Percentiles rank a stretch among this genome's conserved stretches.
Conservation (phyloP, 2,329 filamentous ascomycete species). For the Fusarium keratoplasticum region DNA sequence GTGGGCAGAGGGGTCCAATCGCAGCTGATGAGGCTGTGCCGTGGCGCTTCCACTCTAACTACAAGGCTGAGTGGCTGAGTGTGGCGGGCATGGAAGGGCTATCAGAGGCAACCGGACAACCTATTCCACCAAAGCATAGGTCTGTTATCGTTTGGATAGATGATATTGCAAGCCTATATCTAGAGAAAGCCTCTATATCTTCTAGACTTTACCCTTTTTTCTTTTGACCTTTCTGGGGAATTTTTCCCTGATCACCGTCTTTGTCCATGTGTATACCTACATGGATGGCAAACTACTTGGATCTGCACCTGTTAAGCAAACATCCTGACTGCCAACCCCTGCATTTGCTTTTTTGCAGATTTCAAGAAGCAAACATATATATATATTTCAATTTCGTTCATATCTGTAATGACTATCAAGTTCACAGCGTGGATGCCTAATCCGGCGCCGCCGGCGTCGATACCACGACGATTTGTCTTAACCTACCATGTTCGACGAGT, state of each 20-base stretch:
- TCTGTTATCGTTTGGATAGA: background rate
- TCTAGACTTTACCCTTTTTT: too few species aligned
- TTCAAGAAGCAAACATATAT: background rate
- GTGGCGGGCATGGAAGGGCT: background rate
- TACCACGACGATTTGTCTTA: background rate
- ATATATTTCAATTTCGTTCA: background rate
- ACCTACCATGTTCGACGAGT: background rate
- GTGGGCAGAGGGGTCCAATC: conserved; percentile 6
- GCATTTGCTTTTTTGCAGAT: background rate
- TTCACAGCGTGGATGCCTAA: background rate
- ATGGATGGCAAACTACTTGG: background rate
- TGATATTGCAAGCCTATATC: background rate
- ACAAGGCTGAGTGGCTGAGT: background rate
- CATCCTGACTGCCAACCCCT: background rate
- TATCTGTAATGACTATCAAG: background rate
- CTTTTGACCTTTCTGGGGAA: background rate
- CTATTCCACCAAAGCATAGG: background rate
- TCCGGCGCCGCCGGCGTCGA: background rate
- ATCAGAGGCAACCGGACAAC: background rate
- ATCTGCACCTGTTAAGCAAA: background rate
- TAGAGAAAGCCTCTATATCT: background rate
- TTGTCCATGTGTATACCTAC: background rate
- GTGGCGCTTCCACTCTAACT: background rate
- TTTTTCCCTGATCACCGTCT: background rate
- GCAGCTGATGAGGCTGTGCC: background rate